Evolutionary conservation across 2,329 filamentous ascomycete genomes (phyloP), one percentile per base, ranked within the genome.

Genomic region (Neocucurbitaria cava): DNA sequence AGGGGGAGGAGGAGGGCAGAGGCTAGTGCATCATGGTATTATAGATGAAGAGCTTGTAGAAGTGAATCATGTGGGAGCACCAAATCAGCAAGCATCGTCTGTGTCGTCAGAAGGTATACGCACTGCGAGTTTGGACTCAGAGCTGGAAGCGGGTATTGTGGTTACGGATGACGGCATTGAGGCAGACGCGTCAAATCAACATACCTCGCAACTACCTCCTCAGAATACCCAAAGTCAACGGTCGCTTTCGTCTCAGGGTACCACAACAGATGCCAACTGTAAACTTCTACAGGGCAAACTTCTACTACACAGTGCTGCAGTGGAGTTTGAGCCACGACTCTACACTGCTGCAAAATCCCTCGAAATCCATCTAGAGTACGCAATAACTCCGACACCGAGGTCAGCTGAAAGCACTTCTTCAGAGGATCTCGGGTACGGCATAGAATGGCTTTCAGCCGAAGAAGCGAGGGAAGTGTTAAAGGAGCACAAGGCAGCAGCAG

Each of bases 331-430:
- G 50, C 13, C 35, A 41, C 39, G 36, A 23, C 36, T 54, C 43
- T 42, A 54, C 24, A 38, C 38, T 23, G 31, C 38, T 23, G 28
- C 47, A 43, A 40, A 40, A 13, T 15, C 30, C 8, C 42, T 58
- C 45, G 47, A 58, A 21, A 43, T 54, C 43, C 41, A 54, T 28
- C 40, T 58, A 5, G 55, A 58, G 47, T 40, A 54, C 20, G 35
- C 21, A n/a, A 33, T 31, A 36, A 21, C 48, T 38, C 39, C 28
- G 5, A 15, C 28, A 26, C 17, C n/a, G 31, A 6, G 24, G 41
- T 15, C 15, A 36, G 30, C 40, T 39, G 33, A 46, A 26, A 21
- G 17, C 26, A 21, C 23, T 26, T 33, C 46, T 23, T n/a, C n/a
- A n/a, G 41, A 2, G 42, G 45, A 49, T 30, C 23, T 49, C 43